Evolutionary conservation across 2,329 filamentous ascomycete genomes (phyloP).

Genomic region (Aspergillus sp.): DNA sequence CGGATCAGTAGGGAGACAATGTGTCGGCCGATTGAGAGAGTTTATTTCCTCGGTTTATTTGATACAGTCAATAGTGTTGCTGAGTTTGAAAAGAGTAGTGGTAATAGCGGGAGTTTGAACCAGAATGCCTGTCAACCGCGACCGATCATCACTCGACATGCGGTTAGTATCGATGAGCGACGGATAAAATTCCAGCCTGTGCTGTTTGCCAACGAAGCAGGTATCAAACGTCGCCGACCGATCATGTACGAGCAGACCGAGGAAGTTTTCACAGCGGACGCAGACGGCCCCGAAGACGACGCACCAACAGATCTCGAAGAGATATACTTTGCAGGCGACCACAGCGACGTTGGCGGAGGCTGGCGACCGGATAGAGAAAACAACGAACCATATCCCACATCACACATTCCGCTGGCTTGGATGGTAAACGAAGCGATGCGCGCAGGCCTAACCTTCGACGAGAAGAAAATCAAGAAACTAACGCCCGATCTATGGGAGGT

Average conservation of each 20-base stretch:
- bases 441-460: slow-evolving; percentile 63
- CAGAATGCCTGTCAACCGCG: slow-evolving; percentile 13
- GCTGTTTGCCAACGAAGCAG: slow-evolving; percentile 5
- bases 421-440: slow-evolving; percentile 57
- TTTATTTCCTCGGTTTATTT: slow-evolving; percentile 20
- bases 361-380: slow-evolving; percentile 50
- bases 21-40: slow-evolving; percentile 10
- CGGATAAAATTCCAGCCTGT: slow-evolving; percentile 43
- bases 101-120: neutral
- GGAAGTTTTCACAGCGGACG: neutral
- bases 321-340: slow-evolving; percentile 64
- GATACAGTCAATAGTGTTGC: slow-evolving; percentile 22
- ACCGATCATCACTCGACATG: slow-evolving; percentile 46
- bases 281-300: neutral
- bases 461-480: slow-evolving; percentile 12
- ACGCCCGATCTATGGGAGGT: slow-evolving; percentile 9
- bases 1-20: slow-evolving; percentile 10
- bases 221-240: neutral
- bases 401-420: slow-evolving; percentile 60
- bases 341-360: slow-evolving; percentile 69
- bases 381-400: slow-evolving; percentile 41
- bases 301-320: slow-evolving; percentile 59
- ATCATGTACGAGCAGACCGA: neutral
- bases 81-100: slow-evolving; percentile 10
- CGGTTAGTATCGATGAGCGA: slow-evolving; percentile 49